A percentile compares a stretch with the other conserved stretches of the same genome.
Evolutionary conservation across 306 rosid species (phyloP).

Genomic region (Rosa chinensis): DNA sequence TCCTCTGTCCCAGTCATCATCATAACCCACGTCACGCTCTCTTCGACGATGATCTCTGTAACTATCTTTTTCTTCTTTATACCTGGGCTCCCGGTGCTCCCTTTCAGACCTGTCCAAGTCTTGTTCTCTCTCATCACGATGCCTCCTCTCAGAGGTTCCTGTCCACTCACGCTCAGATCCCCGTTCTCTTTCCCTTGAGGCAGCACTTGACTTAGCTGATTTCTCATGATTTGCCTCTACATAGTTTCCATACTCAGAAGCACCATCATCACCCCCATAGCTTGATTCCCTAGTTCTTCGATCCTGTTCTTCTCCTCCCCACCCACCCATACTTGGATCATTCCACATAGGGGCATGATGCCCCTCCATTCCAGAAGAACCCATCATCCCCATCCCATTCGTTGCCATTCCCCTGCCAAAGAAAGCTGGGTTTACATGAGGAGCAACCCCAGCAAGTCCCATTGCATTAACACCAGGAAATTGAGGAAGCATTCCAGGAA

Average conservation of each 20-base stretch:
- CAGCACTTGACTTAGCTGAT: constrained; percentile 35
- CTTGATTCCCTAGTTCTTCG: constrained; percentile 45
- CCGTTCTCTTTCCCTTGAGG: constrained; percentile 42
- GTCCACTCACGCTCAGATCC: constrained; percentile 50
- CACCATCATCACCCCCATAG: constrained; percentile 51
- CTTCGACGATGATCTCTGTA: constrained; percentile 41
- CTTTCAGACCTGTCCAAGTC: constrained; percentile 40
- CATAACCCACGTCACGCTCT: constrained; percentile 41
- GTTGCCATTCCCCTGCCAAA: constrained; percentile 48
- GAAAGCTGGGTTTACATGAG: constrained; percentile 60
- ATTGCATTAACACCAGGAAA: constrained; percentile 42
- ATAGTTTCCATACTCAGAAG: constrained; percentile 43
- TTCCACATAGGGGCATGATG: constrained; percentile 44
- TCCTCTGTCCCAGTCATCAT: constrained; percentile 55
- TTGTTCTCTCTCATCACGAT: constrained; percentile 48
- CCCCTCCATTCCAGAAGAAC: constrained; percentile 43
- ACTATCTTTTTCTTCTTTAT: constrained; percentile 45
- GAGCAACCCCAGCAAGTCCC: constrained; percentile 52
- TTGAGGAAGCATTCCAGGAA: constrained; percentile 45
- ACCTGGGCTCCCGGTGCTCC: constrained; percentile 40
- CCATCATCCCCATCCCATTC: constrained; percentile 55
- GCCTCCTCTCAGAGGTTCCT: constrained; percentile 46
- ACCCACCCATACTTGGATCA: constrained; percentile 46
- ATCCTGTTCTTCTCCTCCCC: constrained; percentile 50
- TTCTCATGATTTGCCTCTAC: constrained; percentile 45